Evolutionary conservation across 2,329 filamentous ascomycete genomes (phyloP).

Genomic region (Fusarium dlaminii): DNA sequence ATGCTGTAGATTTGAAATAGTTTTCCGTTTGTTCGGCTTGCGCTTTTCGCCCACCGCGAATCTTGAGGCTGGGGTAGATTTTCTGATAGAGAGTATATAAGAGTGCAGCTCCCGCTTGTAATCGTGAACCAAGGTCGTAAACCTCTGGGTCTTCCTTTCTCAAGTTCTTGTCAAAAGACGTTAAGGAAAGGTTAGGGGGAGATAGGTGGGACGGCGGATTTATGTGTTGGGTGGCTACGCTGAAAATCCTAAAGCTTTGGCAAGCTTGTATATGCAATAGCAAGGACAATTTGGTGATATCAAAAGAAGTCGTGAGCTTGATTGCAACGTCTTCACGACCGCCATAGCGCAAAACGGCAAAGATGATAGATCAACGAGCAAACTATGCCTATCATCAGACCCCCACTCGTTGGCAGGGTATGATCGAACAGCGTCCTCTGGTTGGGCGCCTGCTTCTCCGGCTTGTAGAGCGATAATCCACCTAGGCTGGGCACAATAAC

Average conservation of each 20-base stretch:
- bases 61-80: too few species aligned
- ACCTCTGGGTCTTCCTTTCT: not conserved
- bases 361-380: not conserved
- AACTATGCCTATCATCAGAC: not conserved
- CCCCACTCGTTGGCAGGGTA: not conserved
- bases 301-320: fast-evolving
- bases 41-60: too few species aligned
- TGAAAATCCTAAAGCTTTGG: not conserved
- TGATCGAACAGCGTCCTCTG: not conserved
- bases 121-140: not conserved
- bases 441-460: not conserved
- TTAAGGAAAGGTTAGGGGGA: not conserved
- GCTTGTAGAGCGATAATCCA: conserved; percentile 14
- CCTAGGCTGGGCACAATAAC: conserved; percentile 14
- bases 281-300: not conserved
- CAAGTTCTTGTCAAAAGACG: not conserved
- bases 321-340: not conserved
- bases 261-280: not conserved
- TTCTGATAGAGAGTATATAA: not conserved
- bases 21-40: too few species aligned
- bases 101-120: not conserved
- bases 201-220: not conserved
- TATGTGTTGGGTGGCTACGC: not conserved
- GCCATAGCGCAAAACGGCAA: not conserved
- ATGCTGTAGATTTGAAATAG: not conserved